A percentile compares a stretch with the other conserved stretches of the same genome.
Conservation (phyloP, 2,329 filamentous ascomycete genomes). For the Fusarium hainanense region DNA sequence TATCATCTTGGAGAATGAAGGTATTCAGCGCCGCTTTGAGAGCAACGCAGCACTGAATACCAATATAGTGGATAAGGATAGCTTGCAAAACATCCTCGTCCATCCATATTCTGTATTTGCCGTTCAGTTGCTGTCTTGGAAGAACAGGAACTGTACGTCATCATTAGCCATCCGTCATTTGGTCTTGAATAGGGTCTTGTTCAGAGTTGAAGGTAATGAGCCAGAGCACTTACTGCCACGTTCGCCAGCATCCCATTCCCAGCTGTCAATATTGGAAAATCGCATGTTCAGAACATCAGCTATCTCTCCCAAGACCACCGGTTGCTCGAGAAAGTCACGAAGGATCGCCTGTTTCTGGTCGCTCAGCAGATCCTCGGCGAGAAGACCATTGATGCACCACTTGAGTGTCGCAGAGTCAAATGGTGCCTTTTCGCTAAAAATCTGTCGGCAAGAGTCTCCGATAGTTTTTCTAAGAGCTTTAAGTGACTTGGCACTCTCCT, state of each 20-base stretch:
- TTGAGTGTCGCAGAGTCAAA: background rate
- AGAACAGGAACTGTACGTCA: background rate
- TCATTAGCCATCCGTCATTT: background rate
- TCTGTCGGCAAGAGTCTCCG: background rate
- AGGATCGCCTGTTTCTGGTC: constrained; percentile 10
- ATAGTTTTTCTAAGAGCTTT: background rate
- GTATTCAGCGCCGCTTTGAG: background rate
- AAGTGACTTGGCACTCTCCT: background rate
- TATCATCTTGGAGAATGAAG: background rate
- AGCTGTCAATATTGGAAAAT: background rate
- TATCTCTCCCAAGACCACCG: constrained; percentile 1
- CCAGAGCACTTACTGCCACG: background rate
- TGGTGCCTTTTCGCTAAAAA: background rate
- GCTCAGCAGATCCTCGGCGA: background rate
- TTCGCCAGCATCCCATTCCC: constrained; percentile 6
- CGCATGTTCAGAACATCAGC: background rate
- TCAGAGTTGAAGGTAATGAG: background rate
- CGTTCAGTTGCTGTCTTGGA: background rate
- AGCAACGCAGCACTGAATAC: constrained; percentile 1
- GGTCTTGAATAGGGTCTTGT: background rate
- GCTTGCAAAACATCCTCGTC: background rate
- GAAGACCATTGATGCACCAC: constrained; percentile 4
- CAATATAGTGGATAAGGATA: constrained; percentile 1
- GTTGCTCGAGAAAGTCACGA: constrained; percentile 4
- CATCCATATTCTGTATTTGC: constrained; percentile 6